phyloP scores from a whole-genome alignment of 2,329 filamentous ascomycete species.

The Fusarium sp. region DNA sequence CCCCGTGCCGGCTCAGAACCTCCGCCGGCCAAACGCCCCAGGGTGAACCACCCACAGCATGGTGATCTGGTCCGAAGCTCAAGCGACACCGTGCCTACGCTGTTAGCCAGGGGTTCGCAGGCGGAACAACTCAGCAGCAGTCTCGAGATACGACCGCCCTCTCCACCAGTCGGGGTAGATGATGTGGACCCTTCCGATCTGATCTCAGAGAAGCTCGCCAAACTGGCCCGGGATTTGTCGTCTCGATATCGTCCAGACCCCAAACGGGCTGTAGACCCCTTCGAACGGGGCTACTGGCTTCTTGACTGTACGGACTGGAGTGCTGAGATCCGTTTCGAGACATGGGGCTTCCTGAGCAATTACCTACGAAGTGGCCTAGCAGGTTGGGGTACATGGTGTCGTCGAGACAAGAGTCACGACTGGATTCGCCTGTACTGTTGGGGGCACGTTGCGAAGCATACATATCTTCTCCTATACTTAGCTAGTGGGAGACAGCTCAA shows the following conservation, averaged over 20 bases:
- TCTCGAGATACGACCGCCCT: slow-evolving; percentile 62
- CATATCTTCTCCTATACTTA: slow-evolving; percentile 77
- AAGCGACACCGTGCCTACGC: slow-evolving; percentile 43
- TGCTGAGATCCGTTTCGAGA: slow-evolving; percentile 54
- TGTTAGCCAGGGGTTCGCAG: slow-evolving; percentile 23
- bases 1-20: slow-evolving; percentile 46
- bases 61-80: slow-evolving; percentile 42
- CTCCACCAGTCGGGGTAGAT: slow-evolving; percentile 58
- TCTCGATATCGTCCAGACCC: slow-evolving; percentile 61
- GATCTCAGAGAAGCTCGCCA: slow-evolving; percentile 64
- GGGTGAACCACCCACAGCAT: slow-evolving; percentile 19
- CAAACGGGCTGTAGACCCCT: slow-evolving; percentile 51
- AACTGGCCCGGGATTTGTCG: slow-evolving; percentile 57
- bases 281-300: slow-evolving; percentile 82
- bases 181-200: slow-evolving; percentile 59
- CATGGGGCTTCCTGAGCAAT: slow-evolving; percentile 69
- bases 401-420: slow-evolving; percentile 49
- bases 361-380: slow-evolving; percentile 65
- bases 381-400: slow-evolving; percentile 73
- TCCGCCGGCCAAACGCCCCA: slow-evolving; percentile 43
- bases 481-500: slow-evolving; percentile 71
- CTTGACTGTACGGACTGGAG: slow-evolving; percentile 67
- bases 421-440: slow-evolving; percentile 77
- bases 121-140: slow-evolving; percentile 41
- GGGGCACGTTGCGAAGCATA: slow-evolving; percentile 74